Conservation (phyloP, 257 asterid species). For the Solanum rostratum region DNA sequence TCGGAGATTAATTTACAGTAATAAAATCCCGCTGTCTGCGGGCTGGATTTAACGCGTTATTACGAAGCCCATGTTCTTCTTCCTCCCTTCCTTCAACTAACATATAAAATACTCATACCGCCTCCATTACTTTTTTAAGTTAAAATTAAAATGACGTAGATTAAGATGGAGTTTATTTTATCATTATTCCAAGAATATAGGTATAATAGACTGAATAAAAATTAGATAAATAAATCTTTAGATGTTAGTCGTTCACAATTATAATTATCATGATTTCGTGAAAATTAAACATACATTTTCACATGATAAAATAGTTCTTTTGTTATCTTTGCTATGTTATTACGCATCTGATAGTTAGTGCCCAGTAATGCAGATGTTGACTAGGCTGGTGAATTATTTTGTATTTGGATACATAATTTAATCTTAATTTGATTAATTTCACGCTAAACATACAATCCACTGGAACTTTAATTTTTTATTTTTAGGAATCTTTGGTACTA, state of each 20-base stretch:
- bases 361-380: neutral
- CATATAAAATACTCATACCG: neutral
- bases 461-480: no score
- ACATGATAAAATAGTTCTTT: neutral
- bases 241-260: neutral
- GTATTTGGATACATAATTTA: neutral
- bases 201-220: neutral
- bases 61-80: conserved; percentile 10
- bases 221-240: neutral
- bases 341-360: neutral
- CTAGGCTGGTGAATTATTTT: neutral
- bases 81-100: neutral
- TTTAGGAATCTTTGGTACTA: neutral
- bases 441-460: neutral
- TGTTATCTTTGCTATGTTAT: neutral
- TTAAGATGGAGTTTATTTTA: neutral
- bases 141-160: neutral
- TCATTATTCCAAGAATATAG: neutral
- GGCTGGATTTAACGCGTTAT: conserved; percentile 44
- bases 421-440: neutral
- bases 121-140: neutral
- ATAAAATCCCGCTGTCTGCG: conserved; percentile 23
- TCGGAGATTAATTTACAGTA: neutral
- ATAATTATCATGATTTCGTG: neutral
- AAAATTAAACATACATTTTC: neutral